phyloP scores from a whole-genome alignment of 2,329 filamentous ascomycete species.

The Trichoderma simmonsii region DNA sequence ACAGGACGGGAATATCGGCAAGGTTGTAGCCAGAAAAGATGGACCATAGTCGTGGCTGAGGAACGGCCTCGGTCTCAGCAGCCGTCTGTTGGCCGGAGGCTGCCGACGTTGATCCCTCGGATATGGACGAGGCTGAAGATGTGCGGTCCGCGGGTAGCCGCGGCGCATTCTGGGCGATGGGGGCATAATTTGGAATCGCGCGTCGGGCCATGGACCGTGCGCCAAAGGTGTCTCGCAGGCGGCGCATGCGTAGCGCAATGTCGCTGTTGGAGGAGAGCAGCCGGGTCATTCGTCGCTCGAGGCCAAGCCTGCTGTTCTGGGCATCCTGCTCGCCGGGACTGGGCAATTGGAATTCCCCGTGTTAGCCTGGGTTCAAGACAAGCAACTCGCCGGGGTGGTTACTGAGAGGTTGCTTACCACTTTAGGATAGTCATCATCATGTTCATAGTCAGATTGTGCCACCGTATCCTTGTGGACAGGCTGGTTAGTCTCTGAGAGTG shows the following conservation, averaged over 20 bases:
- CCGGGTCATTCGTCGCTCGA: slow-evolving; percentile 34
- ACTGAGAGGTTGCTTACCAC: slow-evolving; percentile 30
- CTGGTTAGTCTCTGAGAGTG: slow-evolving; percentile 5
- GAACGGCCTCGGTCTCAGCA: slow-evolving; percentile 4
- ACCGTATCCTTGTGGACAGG: slow-evolving; percentile 34
- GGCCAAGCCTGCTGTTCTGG: slow-evolving; percentile 34
- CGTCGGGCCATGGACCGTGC: slow-evolving; percentile 19
- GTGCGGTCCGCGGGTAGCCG: slow-evolving; percentile 18
- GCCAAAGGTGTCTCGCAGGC: slow-evolving; percentile 25
- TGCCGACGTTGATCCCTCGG: slow-evolving; percentile 6
- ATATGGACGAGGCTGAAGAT: slow-evolving; percentile 20
- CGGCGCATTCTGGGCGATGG: slow-evolving; percentile 18
- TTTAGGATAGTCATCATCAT: slow-evolving; percentile 41
- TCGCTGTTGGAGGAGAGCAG: slow-evolving; percentile 35
- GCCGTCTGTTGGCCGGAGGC: background rate
- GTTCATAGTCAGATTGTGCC: slow-evolving; percentile 39
- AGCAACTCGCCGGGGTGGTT: background rate
- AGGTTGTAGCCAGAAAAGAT: slow-evolving; percentile 32
- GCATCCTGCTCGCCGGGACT: slow-evolving; percentile 37
- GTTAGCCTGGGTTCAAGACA: background rate
- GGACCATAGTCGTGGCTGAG: slow-evolving; percentile 22
- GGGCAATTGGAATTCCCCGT: background rate
- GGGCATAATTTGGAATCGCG: slow-evolving; percentile 21
- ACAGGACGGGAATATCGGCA: slow-evolving; percentile 31
- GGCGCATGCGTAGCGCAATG: slow-evolving; percentile 33